A percentile compares a stretch with the other conserved stretches of the same genome.
These are phyloP conservation scores for Colletotrichum scovillei DNA, from an alignment of 2,329 filamentous ascomycete genomes.

Conservation along the genomic window DNA sequence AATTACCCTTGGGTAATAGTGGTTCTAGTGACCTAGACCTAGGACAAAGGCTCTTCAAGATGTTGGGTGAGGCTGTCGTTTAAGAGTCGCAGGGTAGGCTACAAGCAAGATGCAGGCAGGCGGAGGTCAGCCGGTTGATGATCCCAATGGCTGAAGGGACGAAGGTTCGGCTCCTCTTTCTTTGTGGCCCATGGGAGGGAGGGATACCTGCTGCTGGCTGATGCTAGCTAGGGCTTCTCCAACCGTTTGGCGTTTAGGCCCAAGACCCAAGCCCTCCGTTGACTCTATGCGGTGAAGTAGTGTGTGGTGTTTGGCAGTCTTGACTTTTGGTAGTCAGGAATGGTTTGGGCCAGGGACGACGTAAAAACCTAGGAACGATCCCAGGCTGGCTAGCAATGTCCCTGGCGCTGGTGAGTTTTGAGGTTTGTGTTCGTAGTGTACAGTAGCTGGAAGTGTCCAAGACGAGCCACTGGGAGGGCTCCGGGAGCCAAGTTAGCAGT, in stretches of 20 bases:
- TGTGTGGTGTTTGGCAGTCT: no score
- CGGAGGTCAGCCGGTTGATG: constrained; percentile 11
- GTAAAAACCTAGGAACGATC: neutral
- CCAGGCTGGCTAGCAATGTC: neutral
- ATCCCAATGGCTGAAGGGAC: constrained; percentile 1
- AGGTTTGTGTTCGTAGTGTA: neutral
- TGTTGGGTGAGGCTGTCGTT: neutral
- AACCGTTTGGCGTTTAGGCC: constrained; percentile 10
- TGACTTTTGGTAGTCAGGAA: neutral
- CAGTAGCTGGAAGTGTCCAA: neutral
- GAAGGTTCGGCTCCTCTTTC: neutral
- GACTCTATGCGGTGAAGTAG: neutral
- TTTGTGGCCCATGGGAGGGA: neutral
- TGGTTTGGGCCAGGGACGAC: neutral
- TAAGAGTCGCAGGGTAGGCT: neutral
- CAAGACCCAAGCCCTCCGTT: neutral
- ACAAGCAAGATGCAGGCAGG: constrained; percentile 17
- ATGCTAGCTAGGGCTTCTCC: constrained; percentile 5
- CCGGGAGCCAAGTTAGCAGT: constrained; percentile 31
- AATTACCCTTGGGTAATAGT: constrained; percentile 23
- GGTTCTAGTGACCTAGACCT: neutral
- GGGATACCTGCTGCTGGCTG: neutral
- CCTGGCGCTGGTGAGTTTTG: constrained; percentile 11
- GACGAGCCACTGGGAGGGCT: neutral
- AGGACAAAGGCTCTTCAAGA: neutral